Percentiles rank a stretch among this genome's conserved stretches.
phyloP scores from a whole-genome alignment of 1,284 basidiomycete species.

The Marasmius fiardii region DNA sequence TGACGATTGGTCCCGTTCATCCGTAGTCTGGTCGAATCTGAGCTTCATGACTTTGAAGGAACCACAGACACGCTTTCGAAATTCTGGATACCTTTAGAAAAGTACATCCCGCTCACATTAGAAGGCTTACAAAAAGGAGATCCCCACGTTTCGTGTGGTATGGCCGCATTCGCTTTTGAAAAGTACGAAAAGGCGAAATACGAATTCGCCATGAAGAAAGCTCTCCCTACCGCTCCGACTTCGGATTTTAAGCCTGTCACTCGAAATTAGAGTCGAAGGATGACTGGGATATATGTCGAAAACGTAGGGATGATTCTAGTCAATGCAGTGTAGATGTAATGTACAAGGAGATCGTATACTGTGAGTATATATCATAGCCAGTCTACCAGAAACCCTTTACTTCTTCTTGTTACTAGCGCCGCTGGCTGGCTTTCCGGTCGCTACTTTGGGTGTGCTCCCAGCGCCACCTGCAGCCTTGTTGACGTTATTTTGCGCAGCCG shows the following conservation, averaged over 20 bases:
- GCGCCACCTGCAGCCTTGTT: conserved; percentile 8
- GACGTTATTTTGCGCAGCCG: conserved; percentile 9
- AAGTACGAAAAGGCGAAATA: conserved; percentile 24
- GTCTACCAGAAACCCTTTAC: not conserved
- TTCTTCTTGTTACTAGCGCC: conserved; percentile 4
- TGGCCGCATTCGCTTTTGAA: conserved; percentile 20
- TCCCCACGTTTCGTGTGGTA: conserved; percentile 33
- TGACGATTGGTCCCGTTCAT: conserved; percentile 1
- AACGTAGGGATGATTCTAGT: not conserved
- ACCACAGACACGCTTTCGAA: conserved; percentile 44
- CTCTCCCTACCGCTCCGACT: not conserved
- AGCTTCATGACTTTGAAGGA: conserved; percentile 59
- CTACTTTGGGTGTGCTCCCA: not conserved
- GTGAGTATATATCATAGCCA: not conserved
- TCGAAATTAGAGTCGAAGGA: too few species aligned
- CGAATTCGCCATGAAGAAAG: conserved; percentile 8
- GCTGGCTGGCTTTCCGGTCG: conserved; percentile 4
- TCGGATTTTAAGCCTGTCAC: not conserved
- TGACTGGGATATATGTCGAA: not conserved
- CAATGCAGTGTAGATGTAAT: too few species aligned
- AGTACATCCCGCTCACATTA: conserved; percentile 45
- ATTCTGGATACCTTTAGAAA: conserved; percentile 57
- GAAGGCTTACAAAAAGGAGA: conserved; percentile 47
- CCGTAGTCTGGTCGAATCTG: conserved; percentile 58
- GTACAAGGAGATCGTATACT: too few species aligned